A percentile compares a stretch with the other conserved stretches of the same genome.
Conservation (phyloP, 495 filamentous ascomycete genomes). For the Penicillium diatomitis region DNA sequence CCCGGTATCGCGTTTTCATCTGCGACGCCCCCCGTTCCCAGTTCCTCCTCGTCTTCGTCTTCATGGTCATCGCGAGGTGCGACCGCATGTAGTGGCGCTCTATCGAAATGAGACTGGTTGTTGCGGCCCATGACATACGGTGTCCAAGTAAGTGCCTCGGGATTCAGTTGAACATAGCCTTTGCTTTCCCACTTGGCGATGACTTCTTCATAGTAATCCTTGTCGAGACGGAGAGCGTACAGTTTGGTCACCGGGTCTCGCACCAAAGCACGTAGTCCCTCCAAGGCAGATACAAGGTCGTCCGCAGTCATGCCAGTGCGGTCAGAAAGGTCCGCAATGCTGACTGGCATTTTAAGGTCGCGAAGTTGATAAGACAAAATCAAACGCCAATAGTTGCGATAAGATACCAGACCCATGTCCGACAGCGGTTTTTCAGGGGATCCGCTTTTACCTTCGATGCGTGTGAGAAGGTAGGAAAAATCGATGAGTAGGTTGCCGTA, state of each 20-base stretch:
- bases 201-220: constrained; percentile 71
- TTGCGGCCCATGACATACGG: constrained; percentile 91
- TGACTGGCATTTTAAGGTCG: constrained; percentile 54
- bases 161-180: constrained; percentile 75
- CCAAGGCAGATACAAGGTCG: constrained; percentile 87
- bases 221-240: constrained; percentile 83
- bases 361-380: constrained; percentile 74
- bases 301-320: constrained; percentile 93
- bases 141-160: constrained; percentile 82
- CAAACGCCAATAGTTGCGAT: constrained; percentile 92
- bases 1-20: constrained; percentile 18
- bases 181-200: constrained; percentile 81
- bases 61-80: constrained; percentile 62
- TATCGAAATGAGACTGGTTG: constrained; percentile 76
- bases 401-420: constrained; percentile 94
- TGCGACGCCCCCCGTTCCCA: constrained; percentile 27
- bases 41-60: constrained; percentile 53
- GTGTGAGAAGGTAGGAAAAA: constrained; percentile 92
- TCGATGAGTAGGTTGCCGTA: constrained; percentile 96
- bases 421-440: constrained; percentile 97
- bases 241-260: constrained; percentile 78
- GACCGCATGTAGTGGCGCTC: constrained; percentile 75
- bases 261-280: constrained; percentile 79
- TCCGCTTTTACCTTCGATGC: constrained; percentile 87
- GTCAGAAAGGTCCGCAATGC: constrained; percentile 74